Base-by-base conservation (phyloP, 2,329 filamentous ascomycete species). In the Triangularia setosa region DNA sequence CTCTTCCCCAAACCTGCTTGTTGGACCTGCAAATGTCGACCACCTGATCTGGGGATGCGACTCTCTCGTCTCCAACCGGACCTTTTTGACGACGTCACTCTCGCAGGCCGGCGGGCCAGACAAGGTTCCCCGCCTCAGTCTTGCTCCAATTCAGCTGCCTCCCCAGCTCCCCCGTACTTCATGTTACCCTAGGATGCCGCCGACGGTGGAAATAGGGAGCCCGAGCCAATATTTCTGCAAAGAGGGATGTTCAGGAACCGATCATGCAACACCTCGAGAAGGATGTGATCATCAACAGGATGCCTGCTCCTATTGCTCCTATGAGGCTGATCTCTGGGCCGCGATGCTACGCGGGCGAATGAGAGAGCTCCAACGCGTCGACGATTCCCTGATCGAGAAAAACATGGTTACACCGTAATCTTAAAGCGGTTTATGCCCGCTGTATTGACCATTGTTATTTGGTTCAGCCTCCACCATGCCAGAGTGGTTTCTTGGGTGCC, bases 81-180 rank as follows among this genome's bases (percentile, higher is more conserved):
- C 58, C 40, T 16, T 27, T 59, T 60, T 33, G 24, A 52, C 58
- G 58, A 60, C 58, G 58, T 60, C 58, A 60, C 58, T 60, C 58
- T 28, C 52, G 23, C 52, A 55, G 11, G 24, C 14, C 7, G 24
- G n/a, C 24, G 40, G 23, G 12, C 35, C n/a, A 14, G 24, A 53
- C 58, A 52, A 27, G 58, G 58, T 60, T 60, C 58, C 58, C 58
- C 58, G 58, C 58, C 40, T 33, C 40, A 23, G 58, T 14, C 28
- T 53, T 53, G 21, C 14, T 53, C 18, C 40, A 44, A 18, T 44
- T 44, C 35, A 44, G 35, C 35, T 44, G n/a, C 40, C 40, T 48
- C 12, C 18, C n/a, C 40, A n/a, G 21, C 40, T 48, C 12, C 18
- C n/a, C 40, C 40, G 21, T 48, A 48, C 40, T 48, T 48, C 2